Evolutionary conservation across 2,329 filamentous ascomycete genomes (phyloP), one percentile per base, ranked within the genome.

Genomic region (Hypomyces rosellus): DNA sequence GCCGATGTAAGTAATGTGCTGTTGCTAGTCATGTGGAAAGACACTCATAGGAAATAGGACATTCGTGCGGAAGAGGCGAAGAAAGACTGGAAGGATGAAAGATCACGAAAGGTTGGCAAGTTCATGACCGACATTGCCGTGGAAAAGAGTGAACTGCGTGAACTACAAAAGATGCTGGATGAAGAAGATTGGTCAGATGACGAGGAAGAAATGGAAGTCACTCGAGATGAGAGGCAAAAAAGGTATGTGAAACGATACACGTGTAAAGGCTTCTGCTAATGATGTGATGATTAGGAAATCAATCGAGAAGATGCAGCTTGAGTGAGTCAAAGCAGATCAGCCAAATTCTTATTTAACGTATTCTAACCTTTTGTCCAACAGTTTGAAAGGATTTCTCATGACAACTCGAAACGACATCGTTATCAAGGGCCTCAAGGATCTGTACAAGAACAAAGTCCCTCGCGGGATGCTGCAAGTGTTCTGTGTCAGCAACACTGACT

Each of bases 401-500:
- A 57, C 51, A 3, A 65, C 58, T 7, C 69, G 74, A 2, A 76
- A 75, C 49, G 52, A 45, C 0, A 60, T 60, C 13, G 61, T 76
- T 5, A 58, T 55, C 2, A 18, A 44, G 1, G 39, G 58, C 2
- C 62, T 76, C 6, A 45, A 39, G 1, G 34, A 43, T 0, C 42
- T 56, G 1, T 74, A 75, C 48, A 25, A 46, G 6, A 42, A 54
- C 13, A 51, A 57, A 8, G 51, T 66, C 1, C 54, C 57, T 1
- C 57, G 43, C 6, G 56, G 54, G 20, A 38, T 52, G 2, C 53
- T 72, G 30, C 58, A 56, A 3, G 64, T 73, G 5, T 75, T 75
- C 52, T 76, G 73, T 45, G 67, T 72, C 9, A 73, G 73, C 57
- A 77, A 76, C 53, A 61, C 46, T 1, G 51, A 66, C 3, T 76